These are phyloP conservation scores for Hypsizygus ulmarius DNA, from an alignment of 1,284 basidiomycete genomes.

Conservation along the genomic window DNA sequence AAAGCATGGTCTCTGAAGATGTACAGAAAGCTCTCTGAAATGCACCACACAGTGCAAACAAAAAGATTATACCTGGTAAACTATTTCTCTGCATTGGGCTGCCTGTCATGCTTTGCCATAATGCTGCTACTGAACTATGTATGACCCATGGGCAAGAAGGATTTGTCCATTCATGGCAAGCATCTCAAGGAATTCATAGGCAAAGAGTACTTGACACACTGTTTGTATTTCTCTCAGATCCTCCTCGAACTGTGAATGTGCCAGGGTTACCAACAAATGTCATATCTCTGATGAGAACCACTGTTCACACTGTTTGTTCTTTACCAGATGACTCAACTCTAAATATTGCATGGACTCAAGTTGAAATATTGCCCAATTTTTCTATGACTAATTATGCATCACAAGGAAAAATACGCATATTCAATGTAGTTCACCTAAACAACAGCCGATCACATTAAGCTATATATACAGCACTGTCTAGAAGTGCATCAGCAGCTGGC, in stretches of 20 bases:
- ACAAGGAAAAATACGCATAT: no score
- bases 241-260: slow-evolving; percentile 29
- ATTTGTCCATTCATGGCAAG: slow-evolving; percentile 23
- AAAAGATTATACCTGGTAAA: slow-evolving; percentile 23
- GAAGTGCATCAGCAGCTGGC: slow-evolving; percentile 23
- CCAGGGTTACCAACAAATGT: slow-evolving; percentile 37
- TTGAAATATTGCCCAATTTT: slow-evolving; percentile 28
- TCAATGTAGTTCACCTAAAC: slow-evolving; percentile 31
- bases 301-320: slow-evolving; percentile 17
- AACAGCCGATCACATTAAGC: slow-evolving; percentile 29
- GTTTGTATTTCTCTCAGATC: slow-evolving; percentile 30
- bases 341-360: slow-evolving; percentile 28
- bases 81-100: slow-evolving; percentile 35
- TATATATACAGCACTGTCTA: slow-evolving; percentile 34
- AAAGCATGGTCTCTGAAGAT: no score
- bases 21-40: slow-evolving; percentile 22
- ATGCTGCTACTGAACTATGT: slow-evolving; percentile 29
- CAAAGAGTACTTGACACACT: slow-evolving; percentile 29
- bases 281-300: slow-evolving; percentile 29
- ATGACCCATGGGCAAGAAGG: slow-evolving; percentile 29
- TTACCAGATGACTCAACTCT: slow-evolving; percentile 28
- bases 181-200: slow-evolving; percentile 7
- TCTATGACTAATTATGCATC: slow-evolving; percentile 38
- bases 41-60: slow-evolving; percentile 9
- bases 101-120: slow-evolving; percentile 36